These are phyloP conservation scores for Cubamyces sp. DNA, from an alignment of 768 basidiomycete species.

Conservation along the genomic window DNA sequence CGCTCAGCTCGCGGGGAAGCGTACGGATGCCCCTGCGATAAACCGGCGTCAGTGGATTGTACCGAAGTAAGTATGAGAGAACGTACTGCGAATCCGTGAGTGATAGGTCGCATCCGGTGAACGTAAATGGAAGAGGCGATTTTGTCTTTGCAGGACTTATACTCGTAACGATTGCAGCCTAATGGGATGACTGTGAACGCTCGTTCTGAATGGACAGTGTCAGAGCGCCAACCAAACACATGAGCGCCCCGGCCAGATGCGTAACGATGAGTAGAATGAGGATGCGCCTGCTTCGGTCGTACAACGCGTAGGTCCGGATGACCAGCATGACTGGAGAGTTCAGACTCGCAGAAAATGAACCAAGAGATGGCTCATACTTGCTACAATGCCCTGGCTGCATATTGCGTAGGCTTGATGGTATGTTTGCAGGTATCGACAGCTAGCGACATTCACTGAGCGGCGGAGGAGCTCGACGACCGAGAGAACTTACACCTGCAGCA, in stretches of 20 bases:
- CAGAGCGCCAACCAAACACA: conserved; percentile 4
- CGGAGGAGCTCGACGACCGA: neutral
- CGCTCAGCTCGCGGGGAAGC: neutral
- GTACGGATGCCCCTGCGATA: conserved; percentile 17
- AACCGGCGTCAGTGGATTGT: neutral
- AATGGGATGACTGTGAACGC: neutral
- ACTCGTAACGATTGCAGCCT: conserved; percentile 11
- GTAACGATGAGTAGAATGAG: conserved; percentile 17
- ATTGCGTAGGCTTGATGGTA: conserved; percentile 22
- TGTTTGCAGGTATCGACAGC: conserved; percentile 17
- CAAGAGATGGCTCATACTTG: conserved; percentile 5
- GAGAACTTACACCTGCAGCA: neutral
- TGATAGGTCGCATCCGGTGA: conserved; percentile 13
- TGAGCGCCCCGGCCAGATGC: conserved; percentile 9
- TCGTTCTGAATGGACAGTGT: neutral
- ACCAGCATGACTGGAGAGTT: conserved; percentile 24
- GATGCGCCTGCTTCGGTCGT: conserved; percentile 29
- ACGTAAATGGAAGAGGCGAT: conserved; percentile 10
- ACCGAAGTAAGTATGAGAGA: neutral
- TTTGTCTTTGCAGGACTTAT: neutral
- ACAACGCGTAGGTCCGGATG: conserved; percentile 33
- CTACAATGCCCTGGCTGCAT: conserved; percentile 13
- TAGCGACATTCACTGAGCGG: neutral
- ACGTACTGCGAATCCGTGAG: conserved; percentile 22
- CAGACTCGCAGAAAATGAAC: neutral